These are phyloP conservation scores for Babesia sp. DNA, from an alignment of 169 alveolate species.

Conservation along the genomic window DNA sequence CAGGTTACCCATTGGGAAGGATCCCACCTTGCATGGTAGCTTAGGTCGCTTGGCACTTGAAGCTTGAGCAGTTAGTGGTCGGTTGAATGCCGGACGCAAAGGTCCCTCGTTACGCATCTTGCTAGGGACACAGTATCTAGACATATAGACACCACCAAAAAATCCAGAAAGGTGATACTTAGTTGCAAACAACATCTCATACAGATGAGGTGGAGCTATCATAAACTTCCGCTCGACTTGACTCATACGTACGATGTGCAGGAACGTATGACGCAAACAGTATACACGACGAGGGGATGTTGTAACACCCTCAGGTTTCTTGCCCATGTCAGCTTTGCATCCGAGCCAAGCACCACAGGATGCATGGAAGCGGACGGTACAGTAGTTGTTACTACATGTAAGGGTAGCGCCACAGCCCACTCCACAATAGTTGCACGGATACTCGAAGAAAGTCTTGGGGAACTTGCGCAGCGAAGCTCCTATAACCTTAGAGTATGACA, in stretches of 20 bases:
- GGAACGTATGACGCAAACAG: constrained; percentile 62
- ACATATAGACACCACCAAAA: constrained; percentile 58
- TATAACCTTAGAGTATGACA: constrained; percentile 30
- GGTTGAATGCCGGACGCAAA: constrained; percentile 1
- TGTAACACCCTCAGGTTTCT: constrained; percentile 39
- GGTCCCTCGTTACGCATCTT: constrained; percentile 15
- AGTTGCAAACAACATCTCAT: constrained; percentile 42
- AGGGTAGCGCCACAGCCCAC: constrained; percentile 58
- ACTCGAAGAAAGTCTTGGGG: constrained; percentile 44
- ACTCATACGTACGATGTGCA: constrained; percentile 30
- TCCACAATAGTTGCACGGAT: constrained; percentile 64
- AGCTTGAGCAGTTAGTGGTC: neutral
- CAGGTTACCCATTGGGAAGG: constrained; percentile 12
- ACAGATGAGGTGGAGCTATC: constrained; percentile 61
- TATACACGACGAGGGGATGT: constrained; percentile 39
- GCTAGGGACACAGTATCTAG: constrained; percentile 51
- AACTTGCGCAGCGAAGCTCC: constrained; percentile 24
- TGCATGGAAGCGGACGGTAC: constrained; percentile 59
- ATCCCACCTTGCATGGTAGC: neutral
- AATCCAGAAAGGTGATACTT: constrained; percentile 25
- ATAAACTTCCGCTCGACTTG: constrained; percentile 57
- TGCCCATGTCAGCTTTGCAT: constrained; percentile 60
- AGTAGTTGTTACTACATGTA: constrained; percentile 43
- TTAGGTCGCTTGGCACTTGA: constrained; percentile 40
- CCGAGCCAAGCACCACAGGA: constrained; percentile 68